A percentile compares a stretch with the other conserved stretches of the same genome.
Conservation (phyloP, 768 basidiomycete genomes). For the Favolaschia claudopus region DNA sequence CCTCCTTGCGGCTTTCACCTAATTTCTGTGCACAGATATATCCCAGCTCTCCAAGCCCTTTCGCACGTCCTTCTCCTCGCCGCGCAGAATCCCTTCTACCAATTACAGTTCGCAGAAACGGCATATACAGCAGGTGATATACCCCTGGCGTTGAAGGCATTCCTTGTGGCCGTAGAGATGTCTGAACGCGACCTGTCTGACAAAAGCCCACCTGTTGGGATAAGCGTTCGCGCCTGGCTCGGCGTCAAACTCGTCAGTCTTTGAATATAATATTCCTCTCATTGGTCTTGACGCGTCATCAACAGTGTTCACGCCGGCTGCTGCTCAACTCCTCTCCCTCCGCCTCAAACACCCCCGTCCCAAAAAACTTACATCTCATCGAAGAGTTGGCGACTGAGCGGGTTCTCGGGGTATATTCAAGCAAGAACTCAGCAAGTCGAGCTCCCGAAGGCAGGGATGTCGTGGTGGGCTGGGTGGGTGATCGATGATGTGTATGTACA, state of each 20-base stretch:
- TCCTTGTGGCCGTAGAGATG: conserved; percentile 83
- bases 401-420: conserved; percentile 68
- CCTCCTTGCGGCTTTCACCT: neutral
- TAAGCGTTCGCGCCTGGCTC: conserved; percentile 80
- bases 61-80: conserved; percentile 84
- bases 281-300: neutral
- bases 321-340: conserved; percentile 53
- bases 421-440: conserved; percentile 34
- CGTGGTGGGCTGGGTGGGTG: conserved; percentile 36
- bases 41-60: conserved; percentile 73
- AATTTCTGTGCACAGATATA: conserved; percentile 60
- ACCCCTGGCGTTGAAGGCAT: conserved; percentile 80
- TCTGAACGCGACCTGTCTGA: conserved; percentile 58
- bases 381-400: conserved; percentile 80
- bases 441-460: conserved; percentile 51
- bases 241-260: conserved; percentile 75
- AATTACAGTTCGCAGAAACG: conserved; percentile 87
- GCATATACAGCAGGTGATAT: conserved; percentile 83
- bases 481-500: no score
- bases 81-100: conserved; percentile 87
- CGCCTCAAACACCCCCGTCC: conserved; percentile 63
- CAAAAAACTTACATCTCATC: conserved; percentile 63
- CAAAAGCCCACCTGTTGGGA: conserved; percentile 56
- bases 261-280: conserved; percentile 1
- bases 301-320: conserved; percentile 68